Evolutionary conservation across 768 basidiomycete genomes (phyloP).

Genomic region (Pulveroboletus sp.): DNA sequence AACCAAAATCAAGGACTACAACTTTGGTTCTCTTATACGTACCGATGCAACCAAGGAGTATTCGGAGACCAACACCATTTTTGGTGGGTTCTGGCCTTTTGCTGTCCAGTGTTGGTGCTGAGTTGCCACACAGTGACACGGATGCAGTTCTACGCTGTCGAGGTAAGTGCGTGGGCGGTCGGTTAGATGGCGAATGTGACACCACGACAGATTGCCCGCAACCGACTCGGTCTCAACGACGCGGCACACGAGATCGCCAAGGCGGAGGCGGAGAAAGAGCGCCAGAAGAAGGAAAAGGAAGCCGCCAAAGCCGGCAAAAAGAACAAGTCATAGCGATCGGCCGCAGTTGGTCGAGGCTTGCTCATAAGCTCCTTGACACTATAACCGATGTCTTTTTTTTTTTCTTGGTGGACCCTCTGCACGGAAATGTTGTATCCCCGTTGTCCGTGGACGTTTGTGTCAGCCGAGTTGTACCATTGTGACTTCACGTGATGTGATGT

Average conservation of each 20-base stretch:
- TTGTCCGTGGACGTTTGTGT: slow-evolving; percentile 12
- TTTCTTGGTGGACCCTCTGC: neutral
- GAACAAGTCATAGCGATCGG: slow-evolving; percentile 26
- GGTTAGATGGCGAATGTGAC: neutral
- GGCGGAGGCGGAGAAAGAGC: slow-evolving; percentile 52
- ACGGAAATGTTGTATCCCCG: slow-evolving; percentile 18
- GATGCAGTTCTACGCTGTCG: slow-evolving; percentile 86
- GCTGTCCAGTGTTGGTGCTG: slow-evolving; percentile 4
- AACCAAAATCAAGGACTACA: slow-evolving; percentile 87
- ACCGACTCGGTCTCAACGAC: slow-evolving; percentile 89
- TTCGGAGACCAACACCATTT: slow-evolving; percentile 89
- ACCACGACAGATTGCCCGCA: slow-evolving; percentile 75
- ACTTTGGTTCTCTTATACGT: slow-evolving; percentile 94
- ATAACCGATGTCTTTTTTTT: neutral
- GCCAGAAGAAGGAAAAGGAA: slow-evolving; percentile 59
- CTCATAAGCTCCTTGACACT: neutral
- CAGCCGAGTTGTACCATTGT: slow-evolving; percentile 1
- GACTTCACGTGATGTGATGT: slow-evolving; percentile 25
- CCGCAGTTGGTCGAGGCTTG: neutral
- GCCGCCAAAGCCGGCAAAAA: slow-evolving; percentile 43
- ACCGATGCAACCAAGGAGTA: slow-evolving; percentile 80
- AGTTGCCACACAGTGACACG: slow-evolving; percentile 15
- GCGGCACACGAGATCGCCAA: slow-evolving; percentile 79
- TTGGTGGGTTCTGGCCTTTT: slow-evolving; percentile 52
- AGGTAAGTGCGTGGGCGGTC: slow-evolving; percentile 46